These are phyloP conservation scores for Cercospora canescens DNA, from an alignment of 2,329 filamentous ascomycete genomes.

Conservation along the genomic window DNA sequence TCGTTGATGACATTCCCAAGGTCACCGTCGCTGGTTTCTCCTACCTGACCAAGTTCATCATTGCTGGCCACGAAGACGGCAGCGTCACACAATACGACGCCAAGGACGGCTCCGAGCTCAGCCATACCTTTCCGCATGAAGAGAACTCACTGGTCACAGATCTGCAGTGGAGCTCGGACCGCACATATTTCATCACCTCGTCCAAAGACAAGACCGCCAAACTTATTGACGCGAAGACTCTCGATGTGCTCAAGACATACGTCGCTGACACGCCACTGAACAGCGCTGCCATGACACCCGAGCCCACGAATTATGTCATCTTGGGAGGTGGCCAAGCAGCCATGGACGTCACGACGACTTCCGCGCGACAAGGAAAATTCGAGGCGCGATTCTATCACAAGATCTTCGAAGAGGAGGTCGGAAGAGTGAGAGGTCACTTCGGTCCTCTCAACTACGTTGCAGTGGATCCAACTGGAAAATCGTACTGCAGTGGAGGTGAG, in stretches of 20 bases:
- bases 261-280: slow-evolving; percentile 91
- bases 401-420: slow-evolving; percentile 98
- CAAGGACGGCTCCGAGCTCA: slow-evolving; percentile 82
- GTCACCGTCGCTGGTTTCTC: slow-evolving; percentile 97
- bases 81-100: slow-evolving; percentile 87
- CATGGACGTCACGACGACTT: slow-evolving; percentile 97
- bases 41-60: slow-evolving; percentile 92
- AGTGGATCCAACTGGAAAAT: slow-evolving; percentile 84
- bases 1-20: slow-evolving; percentile 88
- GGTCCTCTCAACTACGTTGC: slow-evolving; percentile 96
- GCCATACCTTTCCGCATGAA: slow-evolving; percentile 83
- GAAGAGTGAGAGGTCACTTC: slow-evolving; percentile 94
- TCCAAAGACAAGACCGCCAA: slow-evolving; percentile 98
- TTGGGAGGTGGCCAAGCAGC: slow-evolving; percentile 97
- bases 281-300: slow-evolving; percentile 87
- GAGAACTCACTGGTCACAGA: slow-evolving; percentile 82
- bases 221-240: slow-evolving; percentile 82
- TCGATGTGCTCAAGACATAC: slow-evolving; percentile 92
- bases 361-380: slow-evolving; percentile 95
- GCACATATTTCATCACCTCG: slow-evolving; percentile 97
- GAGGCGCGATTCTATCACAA: slow-evolving; percentile 99
- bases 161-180: slow-evolving; percentile 89
- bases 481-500: slow-evolving; percentile 94
- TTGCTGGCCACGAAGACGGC: slow-evolving; percentile 95
- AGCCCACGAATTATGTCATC: slow-evolving; percentile 98